Base-by-base conservation (phyloP, 1,139 yeast species). In the Debaryomyces subglobosus region DNA sequence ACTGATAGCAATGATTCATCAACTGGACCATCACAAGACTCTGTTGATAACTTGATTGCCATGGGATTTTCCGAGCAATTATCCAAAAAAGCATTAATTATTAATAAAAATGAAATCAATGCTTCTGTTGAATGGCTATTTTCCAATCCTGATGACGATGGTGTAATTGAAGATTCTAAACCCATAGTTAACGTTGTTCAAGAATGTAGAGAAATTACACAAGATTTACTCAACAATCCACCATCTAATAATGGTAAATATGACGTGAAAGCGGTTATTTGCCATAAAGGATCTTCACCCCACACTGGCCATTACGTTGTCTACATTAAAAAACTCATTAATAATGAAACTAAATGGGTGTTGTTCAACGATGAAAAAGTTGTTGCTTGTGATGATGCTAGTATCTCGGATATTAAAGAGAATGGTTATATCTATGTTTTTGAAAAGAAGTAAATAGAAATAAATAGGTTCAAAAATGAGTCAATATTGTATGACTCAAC, bases 291-390 rank as follows among this genome's bases (percentile, higher is more conserved):
- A 9, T 78, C 86, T 0, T 89, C 97, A 16, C 89, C 94, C 1
- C 97, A 94, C 53, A 90, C 97, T 0, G 99, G 99, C 0, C 99
- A 94, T 65, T 94, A 94, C 64, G 98, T 95, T 36, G 92, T 87
- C 0, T 94, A 88, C 60, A 75, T 91, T 41, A 81, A 81, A 54
- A 57, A 62, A 29, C 48, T 63, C 0, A 67, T 75, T 1, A 74
- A 74, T 4, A 74, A 70, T 1, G 67, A 67, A 40, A 68, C 60
- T n/a, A 71, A 74, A 49, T 92, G 98, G 97, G 86, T 88, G 0
- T 72, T 94, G 50, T 94, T 85, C 71, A 94, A 94, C 60, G 99
- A 94, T 64, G 99, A 94, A 61, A 92, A 91, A 65, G 96, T 94
- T 10, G 96, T 89, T 7, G 69, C 78, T 20, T 86, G 89, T 24